Evolutionary conservation across 306 rosid species (phyloP).

Genomic region (Ochetophila trinervis): DNA sequence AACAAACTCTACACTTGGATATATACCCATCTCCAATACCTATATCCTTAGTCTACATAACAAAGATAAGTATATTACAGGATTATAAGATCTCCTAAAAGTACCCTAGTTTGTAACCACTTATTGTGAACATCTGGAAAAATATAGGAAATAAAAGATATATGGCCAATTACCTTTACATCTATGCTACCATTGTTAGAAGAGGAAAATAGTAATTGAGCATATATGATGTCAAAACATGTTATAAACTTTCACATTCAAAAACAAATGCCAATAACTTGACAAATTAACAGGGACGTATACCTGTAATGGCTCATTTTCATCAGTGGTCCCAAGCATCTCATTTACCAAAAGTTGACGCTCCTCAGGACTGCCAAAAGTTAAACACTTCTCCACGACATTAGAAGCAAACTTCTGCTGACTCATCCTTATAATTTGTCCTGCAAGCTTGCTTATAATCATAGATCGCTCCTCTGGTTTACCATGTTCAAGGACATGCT

Average conservation of each 20-base stretch:
- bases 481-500: conserved; percentile 88
- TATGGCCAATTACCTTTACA: too few species aligned
- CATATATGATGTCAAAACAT: not conserved
- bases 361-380: conserved; percentile 77
- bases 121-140: too few species aligned
- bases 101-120: too few species aligned
- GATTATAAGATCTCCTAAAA: too few species aligned
- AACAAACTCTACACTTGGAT: too few species aligned
- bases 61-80: too few species aligned
- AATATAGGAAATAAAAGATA: too few species aligned
- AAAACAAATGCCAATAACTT: not conserved
- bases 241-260: not conserved
- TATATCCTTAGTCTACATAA: too few species aligned
- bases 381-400: conserved; percentile 91
- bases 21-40: too few species aligned
- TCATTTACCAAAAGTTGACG: conserved; percentile 85
- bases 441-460: conserved; percentile 84
- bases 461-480: conserved; percentile 69
- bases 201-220: not conserved
- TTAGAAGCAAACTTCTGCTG: conserved; percentile 98
- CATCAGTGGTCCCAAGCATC: conserved; percentile 92
- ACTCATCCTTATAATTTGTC: conserved; percentile 97
- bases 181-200: too few species aligned
- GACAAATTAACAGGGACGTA: conserved; percentile 16
- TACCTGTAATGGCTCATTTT: conserved; percentile 97